Base-by-base conservation (phyloP, 352 stramenopile species). In the Aphanomyces euteiches region DNA sequence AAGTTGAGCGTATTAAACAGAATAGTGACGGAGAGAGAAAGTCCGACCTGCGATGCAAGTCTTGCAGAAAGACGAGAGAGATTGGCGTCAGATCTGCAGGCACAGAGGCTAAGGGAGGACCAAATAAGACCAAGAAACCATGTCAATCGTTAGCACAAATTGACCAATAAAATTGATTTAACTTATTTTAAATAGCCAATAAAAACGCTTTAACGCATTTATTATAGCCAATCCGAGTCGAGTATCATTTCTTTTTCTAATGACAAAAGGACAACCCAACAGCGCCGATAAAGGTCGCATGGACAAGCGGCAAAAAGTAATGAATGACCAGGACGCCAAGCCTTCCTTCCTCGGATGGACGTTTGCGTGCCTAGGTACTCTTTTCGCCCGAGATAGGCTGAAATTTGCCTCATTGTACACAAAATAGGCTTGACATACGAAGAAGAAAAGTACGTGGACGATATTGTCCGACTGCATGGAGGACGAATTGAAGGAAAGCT, bases 281-380 rank as follows among this genome's bases (percentile, higher is more conserved):
- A 53, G 45, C 45, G 13, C 45, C 28, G 28, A 28, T 28, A 28
- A 28, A 28, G 28, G 28, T 28, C 28, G 28, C 28, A 28, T 28
- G 28, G 28, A 28, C 28, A 28, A 28, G 28, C 28, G 28, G 28
- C 28, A 28, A 28, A 28, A 28, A 28, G 28, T 28, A 28, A 28
- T 28, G 28, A 28, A 28, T 28, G 28, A 28, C 50, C 15, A 36
- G 7, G 1, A 8, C 15, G 36, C 7, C 7, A 3, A 12, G 50
- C 50, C 50, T 17, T 58, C 50, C 7, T 61, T 61, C 54, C 5
- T 13, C 10, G 54, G 54, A 13, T 61, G 54, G 54, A 61, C 54
- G 21, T 61, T 61, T 61, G 34, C 54, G 6, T 61, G 54, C n/a
- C 28, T 61, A 5, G 54, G 54, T 61, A 39, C 54, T 28, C 28